These are phyloP conservation scores for Monilinia aucupariae DNA, from an alignment of 2,329 filamentous ascomycete species.

Conservation along the genomic window DNA sequence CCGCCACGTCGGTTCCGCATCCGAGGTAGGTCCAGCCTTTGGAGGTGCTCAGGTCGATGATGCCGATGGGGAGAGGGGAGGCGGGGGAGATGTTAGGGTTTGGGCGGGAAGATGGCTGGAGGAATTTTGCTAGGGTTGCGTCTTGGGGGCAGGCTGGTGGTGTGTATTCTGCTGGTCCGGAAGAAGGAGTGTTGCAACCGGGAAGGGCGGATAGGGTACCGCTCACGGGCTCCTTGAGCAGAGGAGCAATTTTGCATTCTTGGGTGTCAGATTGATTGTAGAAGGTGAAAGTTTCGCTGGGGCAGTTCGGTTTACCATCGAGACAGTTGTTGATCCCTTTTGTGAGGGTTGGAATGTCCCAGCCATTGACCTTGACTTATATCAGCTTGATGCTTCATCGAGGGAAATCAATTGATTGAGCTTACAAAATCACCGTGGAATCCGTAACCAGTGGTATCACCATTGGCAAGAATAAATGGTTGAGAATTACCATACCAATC, in stretches of 20 bases:
- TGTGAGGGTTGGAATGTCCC: constrained; percentile 13
- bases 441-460: constrained; percentile 17
- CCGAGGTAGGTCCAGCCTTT: constrained; percentile 16
- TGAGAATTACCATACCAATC: constrained; percentile 54
- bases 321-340: constrained; percentile 15
- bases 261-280: constrained; percentile 15
- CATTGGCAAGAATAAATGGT: constrained; percentile 24
- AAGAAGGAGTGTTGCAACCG: constrained; percentile 11
- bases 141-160: constrained; percentile 10
- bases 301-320: constrained; percentile 3
- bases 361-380: constrained; percentile 10
- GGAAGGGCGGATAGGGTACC: constrained; percentile 6
- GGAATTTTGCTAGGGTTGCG: not conserved
- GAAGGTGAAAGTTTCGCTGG: constrained; percentile 9
- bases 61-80: not conserved
- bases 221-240: constrained; percentile 9
- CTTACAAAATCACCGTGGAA: constrained; percentile 19
- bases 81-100: not conserved
- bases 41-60: constrained; percentile 4
- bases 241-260: constrained; percentile 13
- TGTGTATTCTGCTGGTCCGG: constrained; percentile 1
- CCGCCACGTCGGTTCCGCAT: constrained; percentile 7
- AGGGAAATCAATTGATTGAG: not conserved
- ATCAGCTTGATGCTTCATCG: not conserved
- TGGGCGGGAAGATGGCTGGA: not conserved